Conservation (phyloP, 2,329 filamentous ascomycete genomes). For the Alternaria sp. region DNA sequence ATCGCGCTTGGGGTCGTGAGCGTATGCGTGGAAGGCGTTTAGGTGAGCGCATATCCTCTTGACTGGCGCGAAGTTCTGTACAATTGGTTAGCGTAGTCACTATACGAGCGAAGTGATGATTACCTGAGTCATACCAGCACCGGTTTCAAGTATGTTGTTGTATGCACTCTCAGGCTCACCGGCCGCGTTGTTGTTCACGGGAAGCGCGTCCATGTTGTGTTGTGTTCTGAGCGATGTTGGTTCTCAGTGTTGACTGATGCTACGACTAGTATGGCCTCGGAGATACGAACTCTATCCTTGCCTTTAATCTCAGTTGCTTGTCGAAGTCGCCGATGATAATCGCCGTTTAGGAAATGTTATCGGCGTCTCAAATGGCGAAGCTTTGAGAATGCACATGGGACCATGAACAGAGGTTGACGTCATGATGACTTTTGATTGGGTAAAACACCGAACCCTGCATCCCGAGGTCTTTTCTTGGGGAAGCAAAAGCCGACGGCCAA, state of each 20-base stretch:
- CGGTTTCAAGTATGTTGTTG: conserved; percentile 67
- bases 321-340: neutral
- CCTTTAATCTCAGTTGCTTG: neutral
- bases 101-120: neutral
- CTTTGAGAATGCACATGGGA: neutral
- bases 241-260: neutral
- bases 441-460: neutral
- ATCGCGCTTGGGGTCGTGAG: conserved; percentile 68
- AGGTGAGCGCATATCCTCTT: conserved; percentile 81
- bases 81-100: neutral
- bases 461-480: neutral
- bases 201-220: conserved; percentile 43
- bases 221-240: neutral
- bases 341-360: neutral
- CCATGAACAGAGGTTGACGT: conserved; percentile 10
- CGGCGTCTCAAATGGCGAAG: neutral
- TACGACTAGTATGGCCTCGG: neutral
- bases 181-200: conserved; percentile 51
- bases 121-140: conserved; percentile 66
- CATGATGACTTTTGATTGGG: conserved; percentile 11
- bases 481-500: neutral
- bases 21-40: conserved; percentile 86
- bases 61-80: conserved; percentile 68
- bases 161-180: conserved; percentile 61
- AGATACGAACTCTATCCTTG: neutral